These are phyloP conservation scores for Ganoderma lucidum DNA, from an alignment of 1,284 basidiomycete genomes.

Conservation along the genomic window DNA sequence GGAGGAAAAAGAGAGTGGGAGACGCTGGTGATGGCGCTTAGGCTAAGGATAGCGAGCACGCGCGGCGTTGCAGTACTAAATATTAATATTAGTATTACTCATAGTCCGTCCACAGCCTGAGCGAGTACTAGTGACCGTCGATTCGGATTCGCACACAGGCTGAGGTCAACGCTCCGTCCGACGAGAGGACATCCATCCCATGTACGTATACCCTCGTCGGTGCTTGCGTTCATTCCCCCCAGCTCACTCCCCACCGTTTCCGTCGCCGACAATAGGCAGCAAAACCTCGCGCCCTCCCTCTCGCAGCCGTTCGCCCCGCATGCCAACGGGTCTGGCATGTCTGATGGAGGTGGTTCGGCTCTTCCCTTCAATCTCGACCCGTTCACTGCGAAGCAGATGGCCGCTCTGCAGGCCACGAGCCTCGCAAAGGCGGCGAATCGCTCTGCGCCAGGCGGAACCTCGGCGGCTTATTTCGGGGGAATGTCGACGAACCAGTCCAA, in stretches of 20 bases:
- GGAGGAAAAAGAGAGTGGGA: constrained; percentile 23
- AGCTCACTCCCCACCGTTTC: constrained; percentile 4
- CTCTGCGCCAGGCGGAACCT: constrained; percentile 66
- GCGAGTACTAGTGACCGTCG: not conserved
- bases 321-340: constrained; percentile 19
- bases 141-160: constrained; percentile 4
- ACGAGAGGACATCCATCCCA: constrained; percentile 7
- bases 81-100: no score
- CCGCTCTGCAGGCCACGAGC: constrained; percentile 70
- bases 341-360: constrained; percentile 15
- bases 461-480: constrained; percentile 72
- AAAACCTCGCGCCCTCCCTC: constrained; percentile 24
- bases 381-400: constrained; percentile 76
- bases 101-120: not conserved
- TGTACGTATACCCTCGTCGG: constrained; percentile 25
- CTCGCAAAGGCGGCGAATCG: constrained; percentile 67
- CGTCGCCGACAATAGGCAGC: constrained; percentile 26
- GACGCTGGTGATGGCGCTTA: constrained; percentile 10
- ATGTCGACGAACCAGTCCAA: constrained; percentile 52
- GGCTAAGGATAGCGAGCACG: not conserved
- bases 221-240: not conserved
- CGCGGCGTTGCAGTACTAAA: not conserved
- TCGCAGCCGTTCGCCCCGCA: constrained; percentile 6
- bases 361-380: constrained; percentile 41
- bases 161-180: not conserved